Evolutionary conservation across 1,284 basidiomycete genomes (phyloP), one percentile per base, ranked within the genome.

Genomic region (Cutaneotrichosporon mucoides): DNA sequence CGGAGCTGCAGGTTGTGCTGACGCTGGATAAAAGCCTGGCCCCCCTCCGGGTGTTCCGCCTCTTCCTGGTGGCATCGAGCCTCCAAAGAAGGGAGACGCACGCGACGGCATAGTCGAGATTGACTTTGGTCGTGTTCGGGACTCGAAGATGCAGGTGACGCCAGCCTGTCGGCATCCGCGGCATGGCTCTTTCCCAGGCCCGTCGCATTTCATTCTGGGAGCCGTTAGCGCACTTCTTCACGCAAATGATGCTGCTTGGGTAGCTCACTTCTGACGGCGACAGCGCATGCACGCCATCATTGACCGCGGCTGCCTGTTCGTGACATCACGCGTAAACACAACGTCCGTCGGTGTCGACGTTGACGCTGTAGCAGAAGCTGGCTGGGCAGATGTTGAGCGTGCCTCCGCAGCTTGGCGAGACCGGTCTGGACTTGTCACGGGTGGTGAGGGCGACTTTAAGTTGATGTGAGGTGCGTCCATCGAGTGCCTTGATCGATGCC

Each of bases 261-360:
- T 41, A 16, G 65, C 70, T 58, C 58, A 74, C 71, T 73, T 74
- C 60, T 73, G 71, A 51, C 68, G 62, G 24, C 72, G 66, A 59
- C 73, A 73, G 38, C 68, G 60, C 53, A 69, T 69, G 67, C 75
- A 76, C 6, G 75, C 75, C 73, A 75, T 75, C 73, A 76, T 76
- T 51, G 72, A 75, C 37, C 75, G 64, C n/a, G 75, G 75, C 16
- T 72, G 72, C 40, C 73, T 50, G 56, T 67, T 68, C 16, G 67
- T 66, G 9, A 69, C 66, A 57, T 73, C 69, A 46, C 74, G 63
- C 5, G 69, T 66, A 41, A 73, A 71, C 4, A 71, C 64, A 24
- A 62, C 55, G 35, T 64, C 62, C 1, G 49, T 51, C 5, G 49
- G 34, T 4, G 36, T 49, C 38, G 53, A 37, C 53, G 48, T 10